A percentile compares a stretch with the other conserved stretches of the same genome.
phyloP scores from a whole-genome alignment of 2,329 filamentous ascomycete genomes.

The Calycina marina region DNA sequence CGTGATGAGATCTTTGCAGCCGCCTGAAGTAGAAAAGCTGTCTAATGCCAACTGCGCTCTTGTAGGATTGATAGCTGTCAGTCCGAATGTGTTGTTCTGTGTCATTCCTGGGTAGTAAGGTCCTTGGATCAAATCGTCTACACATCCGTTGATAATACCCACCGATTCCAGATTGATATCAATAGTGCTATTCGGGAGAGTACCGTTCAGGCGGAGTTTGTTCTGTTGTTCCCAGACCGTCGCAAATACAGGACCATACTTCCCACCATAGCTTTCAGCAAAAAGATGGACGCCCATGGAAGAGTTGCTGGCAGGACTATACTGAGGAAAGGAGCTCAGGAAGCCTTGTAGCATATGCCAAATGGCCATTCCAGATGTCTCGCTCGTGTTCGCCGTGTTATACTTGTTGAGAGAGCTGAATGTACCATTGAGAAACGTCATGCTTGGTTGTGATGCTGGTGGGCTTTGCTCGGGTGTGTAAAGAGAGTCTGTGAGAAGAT shows the following conservation, averaged over 20 bases:
- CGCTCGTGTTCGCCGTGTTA: constrained; percentile 31
- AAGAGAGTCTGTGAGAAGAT: constrained; percentile 29
- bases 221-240: constrained; percentile 48
- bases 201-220: constrained; percentile 33
- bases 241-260: constrained; percentile 53
- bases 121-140: constrained; percentile 49
- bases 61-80: constrained; percentile 38
- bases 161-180: constrained; percentile 46
- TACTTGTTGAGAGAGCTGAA: constrained; percentile 40
- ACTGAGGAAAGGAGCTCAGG: constrained; percentile 41
- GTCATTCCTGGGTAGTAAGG: constrained; percentile 42
- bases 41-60: constrained; percentile 31
- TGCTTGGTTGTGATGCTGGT: constrained; percentile 17
- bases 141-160: constrained; percentile 57
- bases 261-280: constrained; percentile 55
- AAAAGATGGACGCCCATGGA: constrained; percentile 47
- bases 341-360: constrained; percentile 47
- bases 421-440: constrained; percentile 43
- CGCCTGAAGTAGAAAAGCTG: constrained; percentile 31
- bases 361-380: constrained; percentile 36
- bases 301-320: constrained; percentile 37
- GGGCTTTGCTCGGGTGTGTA: constrained; percentile 25
- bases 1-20: constrained; percentile 38
- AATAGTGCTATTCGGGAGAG: constrained; percentile 35
- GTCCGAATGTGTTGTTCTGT: constrained; percentile 50